phyloP scores from a whole-genome alignment of 2,329 filamentous ascomycete species.

The Myrmaecium sp. region DNA sequence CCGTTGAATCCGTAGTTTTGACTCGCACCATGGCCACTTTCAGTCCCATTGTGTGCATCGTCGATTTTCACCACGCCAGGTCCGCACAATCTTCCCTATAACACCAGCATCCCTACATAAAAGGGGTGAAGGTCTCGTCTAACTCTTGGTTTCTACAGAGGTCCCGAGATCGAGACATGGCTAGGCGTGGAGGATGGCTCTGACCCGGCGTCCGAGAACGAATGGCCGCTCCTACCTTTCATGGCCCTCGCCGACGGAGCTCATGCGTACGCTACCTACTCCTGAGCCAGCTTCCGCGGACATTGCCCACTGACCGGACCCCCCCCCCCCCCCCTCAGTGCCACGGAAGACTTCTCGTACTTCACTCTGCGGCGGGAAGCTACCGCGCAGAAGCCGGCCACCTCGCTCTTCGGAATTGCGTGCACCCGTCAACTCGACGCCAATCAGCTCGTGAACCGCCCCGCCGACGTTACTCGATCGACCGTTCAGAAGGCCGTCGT shows the following conservation, averaged over 20 bases:
- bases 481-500: conserved; percentile 98
- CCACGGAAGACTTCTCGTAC: conserved; percentile 94
- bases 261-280: conserved; percentile 51
- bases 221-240: conserved; percentile 84
- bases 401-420: conserved; percentile 86
- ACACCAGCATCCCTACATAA: neutral
- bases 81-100: conserved; percentile 7
- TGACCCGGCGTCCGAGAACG: conserved; percentile 69
- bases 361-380: conserved; percentile 63
- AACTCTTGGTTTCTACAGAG: conserved; percentile 28
- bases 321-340: conserved; percentile 30
- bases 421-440: conserved; percentile 87
- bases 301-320: neutral
- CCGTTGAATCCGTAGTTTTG: no score
- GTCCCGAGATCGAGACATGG: conserved; percentile 88
- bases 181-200: conserved; percentile 58
- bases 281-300: conserved; percentile 3
- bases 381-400: conserved; percentile 36
- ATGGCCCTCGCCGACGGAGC: conserved; percentile 95
- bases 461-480: conserved; percentile 83
- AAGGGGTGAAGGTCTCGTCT: neutral
- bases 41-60: conserved; percentile 31
- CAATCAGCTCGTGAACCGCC: conserved; percentile 56
- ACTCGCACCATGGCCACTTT: no score
- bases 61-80: conserved; percentile 37